These are phyloP conservation scores for Penicillium turbatum DNA, from an alignment of 495 filamentous ascomycete species.

Conservation along the genomic window DNA sequence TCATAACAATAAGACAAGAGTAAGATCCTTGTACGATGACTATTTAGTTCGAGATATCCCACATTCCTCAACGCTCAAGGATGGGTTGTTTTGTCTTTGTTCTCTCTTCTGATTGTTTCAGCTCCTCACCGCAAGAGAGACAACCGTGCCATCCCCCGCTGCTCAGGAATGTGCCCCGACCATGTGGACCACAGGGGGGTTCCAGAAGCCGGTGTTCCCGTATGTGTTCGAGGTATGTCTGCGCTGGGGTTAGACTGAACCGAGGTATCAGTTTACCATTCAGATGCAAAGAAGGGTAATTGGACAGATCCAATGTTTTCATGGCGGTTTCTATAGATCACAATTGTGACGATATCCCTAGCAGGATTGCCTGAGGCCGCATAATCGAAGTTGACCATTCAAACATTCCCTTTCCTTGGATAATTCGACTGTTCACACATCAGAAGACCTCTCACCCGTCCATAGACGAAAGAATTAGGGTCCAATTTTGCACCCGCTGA, in stretches of 20 bases:
- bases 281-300: neutral
- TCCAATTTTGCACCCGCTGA: neutral
- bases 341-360: slow-evolving; percentile 1
- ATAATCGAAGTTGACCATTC: too few species aligned
- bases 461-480: neutral
- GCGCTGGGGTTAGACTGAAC: neutral
- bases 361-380: neutral
- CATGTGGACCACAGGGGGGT: slow-evolving; percentile 19
- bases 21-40: neutral
- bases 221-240: slow-evolving; percentile 1
- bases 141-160: slow-evolving; percentile 5
- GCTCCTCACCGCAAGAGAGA: slow-evolving; percentile 12
- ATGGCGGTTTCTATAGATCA: neutral
- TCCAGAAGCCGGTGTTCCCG: slow-evolving; percentile 15
- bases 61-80: slow-evolving; percentile 3
- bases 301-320: neutral
- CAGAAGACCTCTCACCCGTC: too few species aligned
- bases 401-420: neutral
- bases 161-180: slow-evolving; percentile 7
- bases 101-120: neutral
- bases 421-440: too few species aligned
- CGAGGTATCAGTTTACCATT: neutral
- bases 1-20: neutral
- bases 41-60: slow-evolving; percentile 4
- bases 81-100: slow-evolving; percentile 1